Base-by-base conservation (phyloP, 1,284 basidiomycete species). In the Sporisorium iseilematis-ciliati region DNA sequence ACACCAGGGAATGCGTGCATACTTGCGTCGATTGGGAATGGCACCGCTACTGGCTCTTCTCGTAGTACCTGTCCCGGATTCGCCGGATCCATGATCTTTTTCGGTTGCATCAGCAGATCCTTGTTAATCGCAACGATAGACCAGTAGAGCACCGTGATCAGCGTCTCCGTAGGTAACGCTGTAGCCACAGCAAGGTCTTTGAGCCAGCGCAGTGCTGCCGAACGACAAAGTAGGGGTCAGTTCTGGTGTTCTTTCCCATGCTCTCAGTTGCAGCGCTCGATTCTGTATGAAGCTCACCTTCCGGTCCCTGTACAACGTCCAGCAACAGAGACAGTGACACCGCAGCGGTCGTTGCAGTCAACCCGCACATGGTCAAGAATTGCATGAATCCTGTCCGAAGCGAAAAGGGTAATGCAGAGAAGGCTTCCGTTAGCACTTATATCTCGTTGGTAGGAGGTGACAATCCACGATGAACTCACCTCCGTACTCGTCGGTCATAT, bases 61-160 rank as follows among this genome's bases (percentile, higher is more conserved):
- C 59, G 55, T 1, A 80, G 53, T 18, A 77, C 60, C 58, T 75
- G 79, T 4, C 68, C 77, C 3, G 80, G 78, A 42, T 80, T 75
- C 29, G 49, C 14, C 7, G 78, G 76, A 42, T 81, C 75, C 50
- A 62, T 61, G 18, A 67, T 51, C 45, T 60, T 35, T 49, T 33
- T 64, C 31, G 71, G 71, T n/a, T 67, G 75, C 46, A 80, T 61
- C 46, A 82, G 29, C 3, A 80, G 53, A 12, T 68, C 63, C 42
- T 74, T 74, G 51, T 77, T 61, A 57, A 78, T 63, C 6, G 52
- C 16, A 10, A 71, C 26, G 4, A 82, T 57, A 1, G 68, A 62
- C 80, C 80, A 82, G 61, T 80, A 82, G 16, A 82, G 60, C 18
- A 74, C 8, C 7, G 79, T 67, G 65, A 82, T 76, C 23, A 81